A percentile compares a stretch with the other conserved stretches of the same genome.
Evolutionary conservation across 2,329 filamentous ascomycete genomes (phyloP).

Genomic region (Fusarium tupiense): DNA sequence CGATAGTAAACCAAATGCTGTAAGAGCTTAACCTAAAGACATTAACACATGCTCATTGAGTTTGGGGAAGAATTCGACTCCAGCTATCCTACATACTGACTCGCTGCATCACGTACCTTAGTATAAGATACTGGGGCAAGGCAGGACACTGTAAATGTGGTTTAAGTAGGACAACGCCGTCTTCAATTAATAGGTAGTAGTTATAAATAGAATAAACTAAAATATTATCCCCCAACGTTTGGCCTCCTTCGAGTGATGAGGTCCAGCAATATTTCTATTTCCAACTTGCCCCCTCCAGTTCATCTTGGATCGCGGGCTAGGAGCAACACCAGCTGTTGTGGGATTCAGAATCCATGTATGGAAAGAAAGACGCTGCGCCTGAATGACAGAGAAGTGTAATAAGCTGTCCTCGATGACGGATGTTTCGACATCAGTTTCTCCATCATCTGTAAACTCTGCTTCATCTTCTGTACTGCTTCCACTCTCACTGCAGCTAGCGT

Average conservation of each 20-base stretch:
- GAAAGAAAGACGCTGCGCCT: background rate
- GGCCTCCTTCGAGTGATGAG: background rate
- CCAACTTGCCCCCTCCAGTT: background rate
- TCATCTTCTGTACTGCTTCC: background rate
- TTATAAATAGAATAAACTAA: background rate
- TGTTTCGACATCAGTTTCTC: background rate
- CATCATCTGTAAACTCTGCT: background rate
- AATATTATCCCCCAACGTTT: background rate
- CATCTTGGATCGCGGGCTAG: background rate
- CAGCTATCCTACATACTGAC: fast-evolving
- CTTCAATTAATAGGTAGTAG: background rate
- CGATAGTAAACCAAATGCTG: background rate
- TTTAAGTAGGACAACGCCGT: fast-evolving
- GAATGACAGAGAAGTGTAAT: background rate
- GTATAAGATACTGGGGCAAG: background rate
- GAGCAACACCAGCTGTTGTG: background rate
- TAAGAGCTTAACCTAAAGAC: background rate
- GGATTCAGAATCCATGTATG: background rate
- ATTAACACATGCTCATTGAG: too few relatives aligned
- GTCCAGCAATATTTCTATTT: background rate
- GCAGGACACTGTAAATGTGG: fast-evolving
- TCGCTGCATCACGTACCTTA: background rate
- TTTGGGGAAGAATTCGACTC: too few relatives aligned
- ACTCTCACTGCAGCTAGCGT: background rate
- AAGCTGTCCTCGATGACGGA: background rate